phyloP scores from a whole-genome alignment of 139 green algal species.

The Closterium sp. region DNA sequence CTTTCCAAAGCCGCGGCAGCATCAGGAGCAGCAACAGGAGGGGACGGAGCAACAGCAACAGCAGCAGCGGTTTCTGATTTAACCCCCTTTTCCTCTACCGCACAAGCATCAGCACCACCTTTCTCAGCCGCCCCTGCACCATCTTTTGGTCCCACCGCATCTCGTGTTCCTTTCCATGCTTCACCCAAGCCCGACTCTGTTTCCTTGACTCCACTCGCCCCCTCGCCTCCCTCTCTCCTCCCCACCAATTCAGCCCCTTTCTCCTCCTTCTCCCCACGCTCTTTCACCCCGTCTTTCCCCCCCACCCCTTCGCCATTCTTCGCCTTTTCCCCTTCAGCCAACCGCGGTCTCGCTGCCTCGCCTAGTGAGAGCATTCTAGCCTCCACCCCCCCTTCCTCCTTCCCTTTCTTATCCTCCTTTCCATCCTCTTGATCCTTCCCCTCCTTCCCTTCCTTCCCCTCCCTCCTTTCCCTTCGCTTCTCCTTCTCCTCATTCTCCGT shows the following conservation, averaged over 20 bases:
- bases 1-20: background rate
- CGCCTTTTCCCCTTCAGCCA: background rate
- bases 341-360: background rate
- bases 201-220: too few relatives aligned
- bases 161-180: background rate
- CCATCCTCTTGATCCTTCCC: background rate
- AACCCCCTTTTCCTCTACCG: too few relatives aligned
- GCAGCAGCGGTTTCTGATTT: background rate
- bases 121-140: background rate
- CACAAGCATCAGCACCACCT: too few relatives aligned
- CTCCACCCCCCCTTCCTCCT: background rate
- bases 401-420: background rate
- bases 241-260: too few relatives aligned
- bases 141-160: background rate
- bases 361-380: background rate
- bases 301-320: background rate
- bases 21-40: background rate
- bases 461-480: background rate
- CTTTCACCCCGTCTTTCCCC: background rate
- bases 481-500: background rate
- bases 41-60: background rate
- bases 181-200: too few relatives aligned
- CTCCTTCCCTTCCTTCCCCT: background rate
- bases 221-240: too few relatives aligned
- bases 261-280: background rate